Conservation (phyloP, 306 rosid species). For the Corylus heterophylla region DNA sequence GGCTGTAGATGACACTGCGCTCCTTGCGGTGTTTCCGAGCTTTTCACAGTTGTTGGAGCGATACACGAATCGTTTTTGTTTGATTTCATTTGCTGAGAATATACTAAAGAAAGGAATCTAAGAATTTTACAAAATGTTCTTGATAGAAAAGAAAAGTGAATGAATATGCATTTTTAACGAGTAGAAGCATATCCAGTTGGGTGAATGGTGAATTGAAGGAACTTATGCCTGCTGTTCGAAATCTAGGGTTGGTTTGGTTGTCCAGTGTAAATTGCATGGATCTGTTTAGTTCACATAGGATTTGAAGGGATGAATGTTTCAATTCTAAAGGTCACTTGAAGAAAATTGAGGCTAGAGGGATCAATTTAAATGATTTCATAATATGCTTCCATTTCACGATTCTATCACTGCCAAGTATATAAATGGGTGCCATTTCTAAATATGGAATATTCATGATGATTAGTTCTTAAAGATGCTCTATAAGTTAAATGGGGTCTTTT, state of each 20-base stretch:
- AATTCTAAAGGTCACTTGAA: background rate
- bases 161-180: background rate
- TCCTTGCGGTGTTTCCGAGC: background rate
- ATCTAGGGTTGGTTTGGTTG: background rate
- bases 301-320: background rate
- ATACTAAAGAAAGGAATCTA: background rate
- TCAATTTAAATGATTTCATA: background rate
- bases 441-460: background rate
- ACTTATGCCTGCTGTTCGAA: background rate
- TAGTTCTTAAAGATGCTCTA: background rate
- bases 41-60: background rate
- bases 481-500: background rate
- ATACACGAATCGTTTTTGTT: background rate
- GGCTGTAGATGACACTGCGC: background rate
- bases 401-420: background rate
- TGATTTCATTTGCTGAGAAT: background rate
- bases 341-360: background rate
- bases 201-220: background rate
- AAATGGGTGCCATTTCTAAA: background rate
- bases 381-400: background rate
- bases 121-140: no score
- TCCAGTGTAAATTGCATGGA: background rate
- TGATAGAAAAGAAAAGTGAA: no score
- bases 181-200: background rate
- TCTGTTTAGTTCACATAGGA: background rate